phyloP scores from a whole-genome alignment of 2,329 filamentous ascomycete species.

The Pseudocercospora vitis region DNA sequence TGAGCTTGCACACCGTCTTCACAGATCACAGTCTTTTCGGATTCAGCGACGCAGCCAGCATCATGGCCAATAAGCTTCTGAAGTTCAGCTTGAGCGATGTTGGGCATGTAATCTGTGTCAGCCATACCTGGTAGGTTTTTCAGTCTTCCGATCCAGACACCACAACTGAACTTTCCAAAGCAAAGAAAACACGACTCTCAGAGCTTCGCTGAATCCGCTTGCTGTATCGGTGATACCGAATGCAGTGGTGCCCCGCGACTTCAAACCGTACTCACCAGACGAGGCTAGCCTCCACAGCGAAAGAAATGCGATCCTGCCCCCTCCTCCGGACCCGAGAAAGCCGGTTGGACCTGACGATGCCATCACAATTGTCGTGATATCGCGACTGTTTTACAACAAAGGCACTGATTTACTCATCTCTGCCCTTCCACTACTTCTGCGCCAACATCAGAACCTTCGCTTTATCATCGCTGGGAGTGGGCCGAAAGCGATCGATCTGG shows the following conservation, averaged over 20 bases:
- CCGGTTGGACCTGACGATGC: conserved; percentile 78
- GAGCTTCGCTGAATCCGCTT: conserved; percentile 88
- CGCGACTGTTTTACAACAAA: conserved; percentile 97
- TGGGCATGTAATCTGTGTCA: conserved; percentile 97
- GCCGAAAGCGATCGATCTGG: conserved; percentile 93
- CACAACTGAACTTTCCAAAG: conserved; percentile 49
- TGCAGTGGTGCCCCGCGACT: conserved; percentile 94
- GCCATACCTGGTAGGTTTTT: conserved; percentile 80
- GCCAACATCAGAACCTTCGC: conserved; percentile 84
- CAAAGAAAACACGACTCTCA: conserved; percentile 95
- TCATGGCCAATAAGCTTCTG: conserved; percentile 92
- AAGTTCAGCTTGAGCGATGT: conserved; percentile 97
- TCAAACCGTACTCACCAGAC: conserved; percentile 64
- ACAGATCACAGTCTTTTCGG: conserved; percentile 97
- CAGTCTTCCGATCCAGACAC: not conserved
- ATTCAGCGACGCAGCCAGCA: conserved; percentile 93
- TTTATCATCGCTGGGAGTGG: conserved; percentile 97
- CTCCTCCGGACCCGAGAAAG: conserved; percentile 58
- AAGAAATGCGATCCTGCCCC: conserved; percentile 42
- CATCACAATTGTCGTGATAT: conserved; percentile 96
- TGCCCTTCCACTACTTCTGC: conserved; percentile 87
- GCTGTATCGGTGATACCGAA: conserved; percentile 99
- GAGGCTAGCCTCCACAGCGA: conserved; percentile 23
- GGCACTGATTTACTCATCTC: conserved; percentile 96
- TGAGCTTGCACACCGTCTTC: conserved; percentile 94